Base-by-base conservation (phyloP, 306 rosid species). In the Morella rubra region DNA sequence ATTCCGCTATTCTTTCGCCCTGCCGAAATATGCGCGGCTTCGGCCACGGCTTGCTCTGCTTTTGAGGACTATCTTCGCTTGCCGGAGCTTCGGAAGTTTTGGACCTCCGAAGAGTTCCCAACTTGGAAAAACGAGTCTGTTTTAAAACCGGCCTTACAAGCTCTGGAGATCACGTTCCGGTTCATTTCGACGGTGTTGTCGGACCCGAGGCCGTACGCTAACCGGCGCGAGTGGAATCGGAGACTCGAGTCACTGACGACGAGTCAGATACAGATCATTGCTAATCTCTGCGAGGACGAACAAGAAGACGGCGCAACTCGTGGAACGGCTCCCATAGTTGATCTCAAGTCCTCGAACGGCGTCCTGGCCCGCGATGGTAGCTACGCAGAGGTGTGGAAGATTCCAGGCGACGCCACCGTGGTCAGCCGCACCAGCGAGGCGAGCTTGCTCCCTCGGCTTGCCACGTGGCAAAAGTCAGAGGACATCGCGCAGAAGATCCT, bases 61-160 rank as follows among this genome's bases (percentile, higher is more conserved):
- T 95, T 92, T 83, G 98, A 92, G 12, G 77, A 87, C 77, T 95
- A 88, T 71, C 91, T 95, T 27, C 89, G 88, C 51, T 89, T 95
- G 6, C 91, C 93, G 7, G 86, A 90, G 40, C 89, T 95, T 41
- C 79, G 89, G 54, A 68, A 56, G 58, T 85, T 92, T 0, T 95
- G 98, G 97, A 83, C 73, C 80, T 69, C 87, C 5, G 52, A 49
- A 45, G 85, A 84, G 4, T 95, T 92, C 15, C 92, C 93, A 0
- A 44, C 10, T 0, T 95, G 98, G 98, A n/a, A 81, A 68, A 89
- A 75, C 85, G 92, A 95, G 83, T 80, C 96, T 4, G 44, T 91
- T 42, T 6, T 90, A 46, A 95, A 89, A 60, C 98, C 98, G 59
- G 87, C 93, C 11, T 42, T 95, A 5, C 93, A 89, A 7, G 97